Evolutionary conservation across 768 basidiomycete species (phyloP), one percentile per base, ranked within the genome.

Genomic region (Suillus weaverae): DNA sequence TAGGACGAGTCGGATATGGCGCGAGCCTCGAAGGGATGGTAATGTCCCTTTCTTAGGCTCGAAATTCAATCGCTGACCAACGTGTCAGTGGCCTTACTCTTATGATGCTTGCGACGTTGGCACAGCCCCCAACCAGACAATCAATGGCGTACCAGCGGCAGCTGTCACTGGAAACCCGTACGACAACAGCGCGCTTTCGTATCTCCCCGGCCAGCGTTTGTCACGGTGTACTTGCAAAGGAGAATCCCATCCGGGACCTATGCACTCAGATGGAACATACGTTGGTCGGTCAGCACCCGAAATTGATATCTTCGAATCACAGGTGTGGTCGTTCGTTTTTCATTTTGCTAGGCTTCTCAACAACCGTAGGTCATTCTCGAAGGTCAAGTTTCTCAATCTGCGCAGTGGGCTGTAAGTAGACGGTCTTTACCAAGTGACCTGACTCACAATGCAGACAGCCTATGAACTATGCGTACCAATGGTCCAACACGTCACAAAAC

Each of bases 91-190:
- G 91, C 92, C 91, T 0, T 93, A 92, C 76, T 87, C 88, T 2
- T 93, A 93, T 67, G 90, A 93, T 69, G 78, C 84, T 13, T 97
- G 97, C 70, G 96, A 99, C 73, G 86, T 96, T n/a, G 97, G 97
- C n/a, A 95, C 95, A 1, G 81, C 86, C 20, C 76, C 84, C 9
- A 99, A 98, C 74, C 96, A 98, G 76, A 90, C 93, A 1, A 55
- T 86, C 51, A 84, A 89, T 64, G 88, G 87, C 2, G 73, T 73
- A 54, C 95, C 95, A 1, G 62, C 68, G 13, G 84, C 88, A 4
- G 89, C 92, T 7, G 78, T 83, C 6, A 77, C 78, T 60, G 94
- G 94, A 16, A 90, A 92, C 70, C 70, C 79, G 3, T 69, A 71
- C 26, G 78, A 83, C 55, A 80, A 80, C 61, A 82, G 81, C 51